Base-by-base conservation (phyloP, 176 grass and related monocot genomes). In the Carex parvula region DNA sequence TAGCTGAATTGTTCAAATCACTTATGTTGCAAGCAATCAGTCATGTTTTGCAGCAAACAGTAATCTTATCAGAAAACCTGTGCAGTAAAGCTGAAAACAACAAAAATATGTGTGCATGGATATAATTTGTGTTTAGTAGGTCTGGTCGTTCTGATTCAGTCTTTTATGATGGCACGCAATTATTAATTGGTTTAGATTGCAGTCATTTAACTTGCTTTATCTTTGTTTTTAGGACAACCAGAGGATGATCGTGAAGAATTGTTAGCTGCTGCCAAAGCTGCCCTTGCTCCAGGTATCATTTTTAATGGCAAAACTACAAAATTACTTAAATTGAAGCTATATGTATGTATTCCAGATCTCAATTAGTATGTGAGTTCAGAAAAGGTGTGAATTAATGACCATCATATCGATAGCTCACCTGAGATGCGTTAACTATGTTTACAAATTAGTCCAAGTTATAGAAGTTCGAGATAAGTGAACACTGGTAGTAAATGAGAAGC, bases 201-300 rank as follows among this genome's bases (percentile, higher is more conserved):
- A 78, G 30, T 78, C 13, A 33, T 78, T 85, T 18, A 81, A 79
- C 84, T 87, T 90, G 70, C 24, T 83, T 83, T 80, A 82, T 63
- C 87, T 90, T 13, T 83, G 65, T 60, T 86, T 88, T 52, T 70
- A 94, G 92, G 84, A 24, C 81, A 90, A 88, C 61, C 90, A 24
- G 88, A 92, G 59, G 92, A 94, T 90, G 92, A 92, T 60, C 61
- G 60, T 20, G 92, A 92, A 87, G 84, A 90, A 80, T 71, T 92
- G 81, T 64, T 88, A 79, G 86, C 88, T 88, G 92, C 90, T 85
- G 92, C 90, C 66, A 88, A 86, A 84, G 92, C 86, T 83, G 90
- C 92, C 48, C 70, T 88, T 15, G 85, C 46, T 87, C 86, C 88
- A 56, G 89, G 88, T 70, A 89, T 86, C 86, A 70, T 30, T 39